Base-by-base conservation (phyloP, 371 early-diverging fungal species). In the Choanephora cucurbitarum region DNA sequence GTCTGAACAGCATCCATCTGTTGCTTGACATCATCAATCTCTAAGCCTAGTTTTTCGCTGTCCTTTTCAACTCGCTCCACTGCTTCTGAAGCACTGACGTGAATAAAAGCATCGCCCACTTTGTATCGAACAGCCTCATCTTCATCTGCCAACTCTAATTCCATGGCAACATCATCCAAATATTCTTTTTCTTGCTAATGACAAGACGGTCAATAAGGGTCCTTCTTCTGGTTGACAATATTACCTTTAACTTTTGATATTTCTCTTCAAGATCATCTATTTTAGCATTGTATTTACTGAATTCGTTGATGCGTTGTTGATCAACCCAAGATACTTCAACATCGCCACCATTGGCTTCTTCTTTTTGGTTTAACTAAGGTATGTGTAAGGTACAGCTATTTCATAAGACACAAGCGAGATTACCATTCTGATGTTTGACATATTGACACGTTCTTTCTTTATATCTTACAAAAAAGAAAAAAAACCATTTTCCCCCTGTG, bases 261-360 rank as follows among this genome's bases (percentile, higher is more conserved):
- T 74, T 60, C 28, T 88, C 93, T 59, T 95, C 94, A 22, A 93
- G 72, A 45, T 84, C 82, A 61, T 91, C 89, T 45, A 93, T 68
- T 45, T 83, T 86, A 19, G 84, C 72, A 64, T 92, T 95, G 44
- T 93, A 79, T 79, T 87, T 88, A 76, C 91, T 90, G 67, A 98
- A 98, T 45, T 79, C 69, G 79, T 98, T 98, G 76, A 98, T 98
- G 50, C 89, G 89, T 55, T 88, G 75, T 78, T 98, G 98, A 75
- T 98, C 98, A 60, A 89, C 86, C 92, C 94, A 93, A 10, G 89
- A 87, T 18, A 98, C 96, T 66, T 95, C 91, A 52, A 87, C 86
- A 52, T 96, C 95, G 47, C 85, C 85, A 45, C 83, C 84, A 59
- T 94, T 93, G 42, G 93, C 85, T 37, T 88, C 87, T 44, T 88